Evolutionary conservation across 2,329 filamentous ascomycete genomes (phyloP), one percentile per base, ranked within the genome.

Genomic region (Botrytis fabae): DNA sequence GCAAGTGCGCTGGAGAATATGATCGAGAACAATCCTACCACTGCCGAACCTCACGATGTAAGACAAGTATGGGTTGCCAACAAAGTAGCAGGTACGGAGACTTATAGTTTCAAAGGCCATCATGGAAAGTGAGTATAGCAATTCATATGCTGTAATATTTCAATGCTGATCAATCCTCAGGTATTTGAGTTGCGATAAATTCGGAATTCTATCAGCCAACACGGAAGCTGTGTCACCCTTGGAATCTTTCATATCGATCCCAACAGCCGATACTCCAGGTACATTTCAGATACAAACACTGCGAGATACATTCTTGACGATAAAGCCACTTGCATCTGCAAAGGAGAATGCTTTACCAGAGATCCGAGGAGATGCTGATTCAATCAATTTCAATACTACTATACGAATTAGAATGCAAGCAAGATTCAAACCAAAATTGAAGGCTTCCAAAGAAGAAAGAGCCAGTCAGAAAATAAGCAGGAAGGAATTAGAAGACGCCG

Each of bases 21-120:
- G 51, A 88, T 97, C 74, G 95, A 98, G 73, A 90, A 86, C 40
- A 92, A 97, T 80, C 88, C 93, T 4, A 82, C 87, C n/a, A 97
- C 90, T 8, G 94, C 95, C 14, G 96, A 99, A 83, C 96, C 96
- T 68, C 95, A 98, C 82, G 95, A 98, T 81, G 95, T 98, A 74
- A 87, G 95, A 74, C 95, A 98, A 84, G 96, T 99, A 25, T 99
- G 95, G 93, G 89, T 98, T 76, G 94, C 93, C 74, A 97, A 92
- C 78, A 89, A 88, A 77, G 91, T 98, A 20, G 89, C 91, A 0
- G 95, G 95, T 5, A 95, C 92, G 1, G 93, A 97, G 76, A 87
- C 88, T 48, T 91, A 93, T 78, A 92, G 92, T 73, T 93, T 99
- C 82, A 98, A 97, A 83, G 93, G 94, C 0, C 92, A 95, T 78